Percentiles rank a stretch among this genome's conserved stretches.
These are phyloP conservation scores for Xylaria sp. DNA, from an alignment of 2,329 filamentous ascomycete species.

Conservation along the genomic window DNA sequence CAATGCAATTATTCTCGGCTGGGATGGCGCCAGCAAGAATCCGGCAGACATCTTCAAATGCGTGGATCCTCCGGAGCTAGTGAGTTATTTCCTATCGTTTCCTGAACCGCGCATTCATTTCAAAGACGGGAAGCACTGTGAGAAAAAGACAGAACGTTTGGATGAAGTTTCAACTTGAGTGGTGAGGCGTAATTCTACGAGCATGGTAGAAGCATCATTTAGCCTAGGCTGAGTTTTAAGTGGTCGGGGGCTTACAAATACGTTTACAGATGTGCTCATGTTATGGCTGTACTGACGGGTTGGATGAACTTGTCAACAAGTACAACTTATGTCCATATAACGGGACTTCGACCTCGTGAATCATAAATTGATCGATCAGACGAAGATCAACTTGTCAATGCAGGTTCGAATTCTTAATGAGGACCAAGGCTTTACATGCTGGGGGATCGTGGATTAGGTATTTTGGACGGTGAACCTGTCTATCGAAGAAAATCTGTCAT, in stretches of 20 bases:
- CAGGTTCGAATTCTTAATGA: not conserved
- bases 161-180: not conserved
- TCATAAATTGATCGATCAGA: not conserved
- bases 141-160: not conserved
- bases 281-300: slow-evolving; percentile 35
- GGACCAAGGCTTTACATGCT: not conserved
- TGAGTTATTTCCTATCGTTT: slow-evolving; percentile 15
- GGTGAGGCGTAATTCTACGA: not conserved
- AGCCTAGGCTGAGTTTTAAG: not conserved
- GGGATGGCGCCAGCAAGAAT: slow-evolving; percentile 31
- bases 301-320: slow-evolving; percentile 36
- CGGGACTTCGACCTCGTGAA: slow-evolving; percentile 23
- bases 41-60: slow-evolving; percentile 37
- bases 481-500: not conserved
- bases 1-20: slow-evolving; percentile 36
- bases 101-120: not conserved
- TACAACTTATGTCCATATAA: slow-evolving; percentile 34
- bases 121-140: no score
- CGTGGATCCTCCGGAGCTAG: slow-evolving; percentile 33
- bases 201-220: not conserved
- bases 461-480: not conserved
- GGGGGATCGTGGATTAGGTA: not conserved
- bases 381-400: not conserved
- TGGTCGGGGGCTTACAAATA: slow-evolving; percentile 6
- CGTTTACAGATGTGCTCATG: slow-evolving; percentile 35